phyloP scores from a whole-genome alignment of 441 rosid species.

The Lepidium campestre region DNA sequence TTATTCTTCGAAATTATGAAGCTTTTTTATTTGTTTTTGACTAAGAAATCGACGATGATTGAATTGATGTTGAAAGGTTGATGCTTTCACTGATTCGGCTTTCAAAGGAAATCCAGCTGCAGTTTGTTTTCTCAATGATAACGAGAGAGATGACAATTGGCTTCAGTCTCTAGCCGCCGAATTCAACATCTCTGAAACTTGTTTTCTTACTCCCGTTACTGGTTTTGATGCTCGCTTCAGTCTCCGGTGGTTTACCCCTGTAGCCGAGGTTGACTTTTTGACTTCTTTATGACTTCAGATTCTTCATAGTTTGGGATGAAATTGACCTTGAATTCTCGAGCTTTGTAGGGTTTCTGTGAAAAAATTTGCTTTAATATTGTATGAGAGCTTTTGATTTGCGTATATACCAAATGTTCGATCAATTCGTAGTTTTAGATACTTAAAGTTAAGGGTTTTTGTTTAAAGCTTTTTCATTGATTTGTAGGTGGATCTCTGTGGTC shows the following conservation, averaged over 20 bases:
- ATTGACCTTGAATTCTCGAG: too few relatives aligned
- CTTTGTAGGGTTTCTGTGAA: too few relatives aligned
- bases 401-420: too few relatives aligned
- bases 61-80: conserved; percentile 39
- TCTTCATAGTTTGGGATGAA: too few relatives aligned
- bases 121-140: conserved; percentile 43
- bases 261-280: conserved; percentile 41
- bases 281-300: background rate
- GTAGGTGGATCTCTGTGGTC: conserved; percentile 73
- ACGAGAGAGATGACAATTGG: conserved; percentile 59
- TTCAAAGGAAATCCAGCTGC: conserved; percentile 82
- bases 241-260: conserved; percentile 83
- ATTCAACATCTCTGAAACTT: conserved; percentile 59
- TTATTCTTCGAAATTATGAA: background rate
- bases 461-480: background rate
- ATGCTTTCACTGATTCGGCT: conserved; percentile 65
- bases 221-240: conserved; percentile 37
- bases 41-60: too few relatives aligned
- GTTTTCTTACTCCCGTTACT: conserved; percentile 41
- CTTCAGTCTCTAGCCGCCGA: conserved; percentile 60
- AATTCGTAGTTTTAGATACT: too few relatives aligned
- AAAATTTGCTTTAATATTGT: too few relatives aligned
- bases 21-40: background rate
- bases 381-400: background rate
- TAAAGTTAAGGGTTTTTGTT: too few relatives aligned